Base-by-base conservation (phyloP, 495 filamentous ascomycete genomes). In the Penicillium simplicissimum region DNA sequence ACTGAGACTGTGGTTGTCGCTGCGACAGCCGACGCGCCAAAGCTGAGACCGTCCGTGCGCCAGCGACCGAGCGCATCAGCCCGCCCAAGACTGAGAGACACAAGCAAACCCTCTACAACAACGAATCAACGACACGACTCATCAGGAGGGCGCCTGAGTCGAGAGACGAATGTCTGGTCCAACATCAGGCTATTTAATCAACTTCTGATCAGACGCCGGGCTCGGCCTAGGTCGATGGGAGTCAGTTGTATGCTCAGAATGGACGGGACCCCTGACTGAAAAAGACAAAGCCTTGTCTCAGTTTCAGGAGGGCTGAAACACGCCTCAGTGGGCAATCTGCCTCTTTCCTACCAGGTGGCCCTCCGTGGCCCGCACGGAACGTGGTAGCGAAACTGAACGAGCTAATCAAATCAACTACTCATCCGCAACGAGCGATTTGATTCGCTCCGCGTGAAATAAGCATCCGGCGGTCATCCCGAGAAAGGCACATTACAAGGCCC, bases 381-480 rank as follows among this genome's bases (percentile, higher is more conserved):
- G 57, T 67, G 66, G 60, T 58, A 67, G 48, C 63, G 66, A 66
- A 38, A 31, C 45, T 49, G 25, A 23, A 15, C 14, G 11, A 49
- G 45, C 23, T 49, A 49, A 31, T 49, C 45, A 49, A 49, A 49
- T 31, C 45, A 28, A 47, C 61, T 67, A 69, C 65, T 58, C 62
- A 68, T 66, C 52, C 56, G 64, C 64, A 62, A 69, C 66, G 35
- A 19, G 14, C 25, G 57, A 59, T 52, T 59, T 73, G 61, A 75
- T 75, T 74, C 66, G 69, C 56, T 55, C 51, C 8, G 38, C 10
- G 36, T 21, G 31, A 73, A 75, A 71, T 71, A 75, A 75, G 75
- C 75, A 75, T 71, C 72, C 45, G 43, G 52, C 68, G 28, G 56
- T 47, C 47, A n/a, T n/a, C 19, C 54, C 48, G 49, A 65, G 64